These are phyloP conservation scores for Cladosporium sp. DNA, from an alignment of 2,329 filamentous ascomycete species.

Conservation along the genomic window DNA sequence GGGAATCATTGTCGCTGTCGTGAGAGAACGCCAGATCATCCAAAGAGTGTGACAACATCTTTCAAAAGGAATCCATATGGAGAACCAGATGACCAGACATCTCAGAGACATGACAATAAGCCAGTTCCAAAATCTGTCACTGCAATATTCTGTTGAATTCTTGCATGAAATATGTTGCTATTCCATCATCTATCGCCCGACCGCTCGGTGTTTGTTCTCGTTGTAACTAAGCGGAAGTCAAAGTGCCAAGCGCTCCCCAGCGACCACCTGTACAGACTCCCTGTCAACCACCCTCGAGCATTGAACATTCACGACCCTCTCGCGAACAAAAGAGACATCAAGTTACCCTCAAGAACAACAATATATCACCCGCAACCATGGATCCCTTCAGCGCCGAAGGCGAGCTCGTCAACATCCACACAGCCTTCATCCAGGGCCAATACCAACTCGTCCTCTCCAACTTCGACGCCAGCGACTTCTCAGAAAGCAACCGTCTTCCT, in stretches of 20 bases:
- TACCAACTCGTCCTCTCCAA: conserved; percentile 77
- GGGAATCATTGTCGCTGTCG: too few relatives aligned
- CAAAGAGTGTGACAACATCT: too few relatives aligned
- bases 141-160: neutral
- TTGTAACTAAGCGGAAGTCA: conserved; percentile 75
- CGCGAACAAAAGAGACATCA: neutral
- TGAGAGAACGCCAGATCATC: too few relatives aligned
- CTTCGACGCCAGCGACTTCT: conserved; percentile 79
- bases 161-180: neutral
- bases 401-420: conserved; percentile 68
- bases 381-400: conserved; percentile 66
- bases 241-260: conserved; percentile 8
- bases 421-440: conserved; percentile 72
- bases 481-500: conserved; percentile 72
- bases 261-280: conserved; percentile 14
- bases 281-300: neutral
- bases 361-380: conserved; percentile 42
- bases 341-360: neutral
- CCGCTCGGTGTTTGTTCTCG: conserved; percentile 48
- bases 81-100: neutral
- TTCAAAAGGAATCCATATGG: neutral
- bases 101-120: neutral
- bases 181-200: neutral
- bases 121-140: neutral
- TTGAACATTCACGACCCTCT: neutral